phyloP scores from a whole-genome alignment of 139 green algal genomes.

The Tetraselmis striata region DNA sequence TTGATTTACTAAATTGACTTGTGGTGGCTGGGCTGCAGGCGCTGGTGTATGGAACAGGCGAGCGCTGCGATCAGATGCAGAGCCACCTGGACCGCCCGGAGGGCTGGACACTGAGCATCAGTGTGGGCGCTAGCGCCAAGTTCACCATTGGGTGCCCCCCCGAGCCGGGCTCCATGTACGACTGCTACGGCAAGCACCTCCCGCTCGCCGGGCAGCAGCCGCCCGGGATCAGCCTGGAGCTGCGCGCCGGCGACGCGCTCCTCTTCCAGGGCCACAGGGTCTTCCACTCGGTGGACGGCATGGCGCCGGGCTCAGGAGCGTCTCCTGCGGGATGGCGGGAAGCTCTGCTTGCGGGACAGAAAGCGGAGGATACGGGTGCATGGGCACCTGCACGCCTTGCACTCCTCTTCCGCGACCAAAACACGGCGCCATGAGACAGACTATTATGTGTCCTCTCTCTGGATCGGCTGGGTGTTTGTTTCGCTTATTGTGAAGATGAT shows the following conservation, averaged over 20 bases:
- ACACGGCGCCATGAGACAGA: no score
- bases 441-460: no score
- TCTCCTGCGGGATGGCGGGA: no score
- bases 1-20: no score
- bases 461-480: no score
- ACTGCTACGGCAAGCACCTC: background rate
- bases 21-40: background rate
- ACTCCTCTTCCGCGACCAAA: no score
- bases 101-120: background rate
- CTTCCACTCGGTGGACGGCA: background rate
- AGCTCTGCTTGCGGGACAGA: no score
- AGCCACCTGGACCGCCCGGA: background rate
- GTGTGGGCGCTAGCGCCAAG: background rate
- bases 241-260: background rate
- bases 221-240: background rate
- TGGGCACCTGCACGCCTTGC: no score
- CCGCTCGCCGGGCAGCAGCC: background rate
- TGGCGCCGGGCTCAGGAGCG: no score
- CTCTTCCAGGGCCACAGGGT: background rate
- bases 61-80: background rate
- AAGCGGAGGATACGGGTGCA: no score
- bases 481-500: no score
- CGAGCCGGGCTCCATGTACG: background rate
- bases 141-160: background rate
- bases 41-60: background rate